A percentile compares a stretch with the other conserved stretches of the same genome.
Conservation (phyloP, 768 basidiomycete species). For the Boletus pseudo-olivaceus region DNA sequence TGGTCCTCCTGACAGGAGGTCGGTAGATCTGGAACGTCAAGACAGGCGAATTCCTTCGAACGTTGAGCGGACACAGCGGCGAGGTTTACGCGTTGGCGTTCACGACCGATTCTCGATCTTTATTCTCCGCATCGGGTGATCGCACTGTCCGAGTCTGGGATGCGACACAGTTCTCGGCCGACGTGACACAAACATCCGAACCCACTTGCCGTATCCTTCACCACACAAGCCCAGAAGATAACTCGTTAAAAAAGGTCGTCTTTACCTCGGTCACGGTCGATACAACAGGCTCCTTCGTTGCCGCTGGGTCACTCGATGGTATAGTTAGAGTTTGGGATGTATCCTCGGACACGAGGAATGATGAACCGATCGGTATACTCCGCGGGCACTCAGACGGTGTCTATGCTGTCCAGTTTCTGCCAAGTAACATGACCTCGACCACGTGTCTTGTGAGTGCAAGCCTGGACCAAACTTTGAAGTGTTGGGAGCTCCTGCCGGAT, state of each 20-base stretch:
- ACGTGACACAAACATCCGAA: conserved; percentile 19
- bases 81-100: conserved; percentile 37
- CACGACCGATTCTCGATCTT: conserved; percentile 30
- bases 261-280: conserved; percentile 32
- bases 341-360: conserved; percentile 32
- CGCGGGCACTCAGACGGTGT: conserved; percentile 30
- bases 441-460: conserved; percentile 30
- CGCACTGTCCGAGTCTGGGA: conserved; percentile 35
- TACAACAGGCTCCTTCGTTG: conserved; percentile 39
- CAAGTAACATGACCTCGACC: conserved; percentile 24
- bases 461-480: conserved; percentile 32
- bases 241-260: conserved; percentile 21
- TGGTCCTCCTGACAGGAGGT: conserved; percentile 1
- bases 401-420: conserved; percentile 31
- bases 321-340: conserved; percentile 52
- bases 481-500: conserved; percentile 42
- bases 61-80: conserved; percentile 31
- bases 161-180: conserved; percentile 22
- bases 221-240: conserved; percentile 13
- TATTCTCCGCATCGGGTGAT: conserved; percentile 38
- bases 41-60: conserved; percentile 27
- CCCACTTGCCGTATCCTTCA: conserved; percentile 19
- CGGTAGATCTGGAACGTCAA: conserved; percentile 26
- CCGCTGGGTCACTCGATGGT: conserved; percentile 52
- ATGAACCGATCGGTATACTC: conserved; percentile 20